Conservation (phyloP, 2,329 filamentous ascomycete species). For the Podosphaera xanthii region DNA sequence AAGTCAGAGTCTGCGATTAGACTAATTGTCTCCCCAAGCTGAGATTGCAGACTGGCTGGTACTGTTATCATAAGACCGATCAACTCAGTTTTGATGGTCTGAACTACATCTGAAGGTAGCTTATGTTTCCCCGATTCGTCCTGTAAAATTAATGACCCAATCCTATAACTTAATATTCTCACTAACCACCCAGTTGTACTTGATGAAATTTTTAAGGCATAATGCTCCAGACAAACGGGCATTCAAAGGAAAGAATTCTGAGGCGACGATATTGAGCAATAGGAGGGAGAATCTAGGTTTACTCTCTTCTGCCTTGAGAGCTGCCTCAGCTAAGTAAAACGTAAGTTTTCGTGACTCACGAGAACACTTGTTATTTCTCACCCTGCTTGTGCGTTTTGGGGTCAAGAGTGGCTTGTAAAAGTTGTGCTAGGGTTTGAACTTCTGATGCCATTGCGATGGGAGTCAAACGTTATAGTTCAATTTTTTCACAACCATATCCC, state of each 20-base stretch:
- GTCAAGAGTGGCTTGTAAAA: slow-evolving; percentile 80
- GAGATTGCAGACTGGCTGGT: slow-evolving; percentile 67
- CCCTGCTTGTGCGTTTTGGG: slow-evolving; percentile 76
- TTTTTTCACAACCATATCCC: neutral
- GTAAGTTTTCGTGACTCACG: slow-evolving; percentile 12
- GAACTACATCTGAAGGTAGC: slow-evolving; percentile 59
- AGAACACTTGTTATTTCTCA: slow-evolving; percentile 20
- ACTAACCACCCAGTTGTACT: slow-evolving; percentile 67
- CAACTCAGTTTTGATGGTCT: slow-evolving; percentile 79
- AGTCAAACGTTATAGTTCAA: neutral
- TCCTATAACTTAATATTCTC: neutral
- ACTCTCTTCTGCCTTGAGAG: slow-evolving; percentile 54
- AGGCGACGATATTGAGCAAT: slow-evolving; percentile 76
- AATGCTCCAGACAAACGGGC: slow-evolving; percentile 73
- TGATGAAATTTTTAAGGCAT: slow-evolving; percentile 97
- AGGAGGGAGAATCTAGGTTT: slow-evolving; percentile 73
- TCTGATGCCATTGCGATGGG: slow-evolving; percentile 31
- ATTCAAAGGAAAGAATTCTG: slow-evolving; percentile 45
- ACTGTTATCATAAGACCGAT: slow-evolving; percentile 93
- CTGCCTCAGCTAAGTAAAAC: slow-evolving; percentile 44
- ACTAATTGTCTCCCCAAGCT: slow-evolving; percentile 90
- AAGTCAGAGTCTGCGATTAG: slow-evolving; percentile 97
- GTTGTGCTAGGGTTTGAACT: slow-evolving; percentile 45
- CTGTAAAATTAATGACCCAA: slow-evolving; percentile 18
- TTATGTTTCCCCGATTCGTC: slow-evolving; percentile 91